A percentile compares a stretch with the other conserved stretches of the same genome.
Evolutionary conservation across 2,329 filamentous ascomycete species (phyloP).

Genomic region (Elsinoe fawcettii): DNA sequence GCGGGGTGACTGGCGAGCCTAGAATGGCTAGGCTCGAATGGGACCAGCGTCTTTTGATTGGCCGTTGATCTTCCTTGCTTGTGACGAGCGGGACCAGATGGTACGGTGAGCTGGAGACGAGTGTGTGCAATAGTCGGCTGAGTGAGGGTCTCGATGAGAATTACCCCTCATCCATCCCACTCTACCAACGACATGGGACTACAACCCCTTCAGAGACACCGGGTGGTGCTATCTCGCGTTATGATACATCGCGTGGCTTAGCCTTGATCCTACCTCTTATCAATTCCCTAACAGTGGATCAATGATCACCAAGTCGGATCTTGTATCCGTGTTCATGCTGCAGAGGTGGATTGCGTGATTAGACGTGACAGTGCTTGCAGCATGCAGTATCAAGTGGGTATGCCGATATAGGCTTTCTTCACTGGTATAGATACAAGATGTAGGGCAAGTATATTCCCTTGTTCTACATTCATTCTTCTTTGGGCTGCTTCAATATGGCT

Average conservation of each 20-base stretch:
- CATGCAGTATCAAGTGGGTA: neutral
- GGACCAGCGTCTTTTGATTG: slow-evolving; percentile 5
- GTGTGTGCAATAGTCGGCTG: neutral
- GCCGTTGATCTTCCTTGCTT: neutral
- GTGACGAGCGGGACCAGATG: neutral
- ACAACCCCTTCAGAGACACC: neutral
- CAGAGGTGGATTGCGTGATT: slow-evolving; percentile 12
- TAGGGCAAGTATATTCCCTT: too few relatives aligned
- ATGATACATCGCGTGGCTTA: neutral
- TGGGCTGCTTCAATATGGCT: neutral
- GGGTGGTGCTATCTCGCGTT: neutral
- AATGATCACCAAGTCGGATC: neutral
- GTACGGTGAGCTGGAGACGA: neutral
- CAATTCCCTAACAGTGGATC: neutral
- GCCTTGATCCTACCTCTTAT: neutral
- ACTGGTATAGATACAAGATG: neutral
- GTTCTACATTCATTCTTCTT: neutral
- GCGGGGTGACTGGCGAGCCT: slow-evolving; percentile 3
- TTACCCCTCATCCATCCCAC: neutral
- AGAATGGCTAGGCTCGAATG: neutral
- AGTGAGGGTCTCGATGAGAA: neutral
- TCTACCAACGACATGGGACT: neutral
- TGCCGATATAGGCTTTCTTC: neutral
- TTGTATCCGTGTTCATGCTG: neutral
- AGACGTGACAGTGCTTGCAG: slow-evolving; percentile 13